phyloP scores from a whole-genome alignment of 768 basidiomycete genomes.

The Collybia mongolica region DNA sequence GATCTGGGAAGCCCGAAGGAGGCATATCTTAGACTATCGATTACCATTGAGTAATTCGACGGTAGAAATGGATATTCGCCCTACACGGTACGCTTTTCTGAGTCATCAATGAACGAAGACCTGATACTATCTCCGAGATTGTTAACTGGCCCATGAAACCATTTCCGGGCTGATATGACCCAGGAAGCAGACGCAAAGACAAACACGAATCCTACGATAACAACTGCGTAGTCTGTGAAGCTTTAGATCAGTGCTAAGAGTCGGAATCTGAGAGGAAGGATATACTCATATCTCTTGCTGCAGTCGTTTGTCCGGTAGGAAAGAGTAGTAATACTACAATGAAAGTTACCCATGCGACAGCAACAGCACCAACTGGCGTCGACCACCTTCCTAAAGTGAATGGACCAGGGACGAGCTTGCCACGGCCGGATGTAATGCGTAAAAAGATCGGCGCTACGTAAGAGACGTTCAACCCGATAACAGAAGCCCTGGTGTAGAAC shows the following conservation, averaged over 20 bases:
- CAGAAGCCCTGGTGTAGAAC: constrained; percentile 47
- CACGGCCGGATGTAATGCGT: constrained; percentile 65
- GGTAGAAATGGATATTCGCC: too few relatives aligned
- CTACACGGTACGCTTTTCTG: too few relatives aligned
- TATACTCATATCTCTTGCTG: constrained; percentile 55
- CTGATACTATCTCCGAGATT: constrained; percentile 17
- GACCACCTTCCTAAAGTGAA: constrained; percentile 64
- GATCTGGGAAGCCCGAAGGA: too few relatives aligned
- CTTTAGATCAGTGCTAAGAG: constrained; percentile 1
- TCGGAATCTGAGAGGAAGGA: constrained; percentile 10
- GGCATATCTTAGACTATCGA: too few relatives aligned
- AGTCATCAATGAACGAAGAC: constrained; percentile 27
- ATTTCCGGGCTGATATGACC: constrained; percentile 64
- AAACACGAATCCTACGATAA: constrained; percentile 64
- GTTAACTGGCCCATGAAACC: constrained; percentile 68
- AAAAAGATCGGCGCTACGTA: constrained; percentile 70
- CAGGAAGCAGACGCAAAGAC: constrained; percentile 63
- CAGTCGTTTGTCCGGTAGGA: constrained; percentile 28
- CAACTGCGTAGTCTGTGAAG: constrained; percentile 62
- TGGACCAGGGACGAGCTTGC: constrained; percentile 55
- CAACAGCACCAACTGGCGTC: constrained; percentile 55
- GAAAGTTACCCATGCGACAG: constrained; percentile 67
- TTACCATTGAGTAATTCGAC: too few relatives aligned
- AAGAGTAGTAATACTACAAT: constrained; percentile 60
- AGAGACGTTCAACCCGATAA: constrained; percentile 69